Percentiles rank a stretch among this genome's conserved stretches.
Conservation (phyloP, 208 protist genomes). For the Wallacemonas sp. region DNA sequence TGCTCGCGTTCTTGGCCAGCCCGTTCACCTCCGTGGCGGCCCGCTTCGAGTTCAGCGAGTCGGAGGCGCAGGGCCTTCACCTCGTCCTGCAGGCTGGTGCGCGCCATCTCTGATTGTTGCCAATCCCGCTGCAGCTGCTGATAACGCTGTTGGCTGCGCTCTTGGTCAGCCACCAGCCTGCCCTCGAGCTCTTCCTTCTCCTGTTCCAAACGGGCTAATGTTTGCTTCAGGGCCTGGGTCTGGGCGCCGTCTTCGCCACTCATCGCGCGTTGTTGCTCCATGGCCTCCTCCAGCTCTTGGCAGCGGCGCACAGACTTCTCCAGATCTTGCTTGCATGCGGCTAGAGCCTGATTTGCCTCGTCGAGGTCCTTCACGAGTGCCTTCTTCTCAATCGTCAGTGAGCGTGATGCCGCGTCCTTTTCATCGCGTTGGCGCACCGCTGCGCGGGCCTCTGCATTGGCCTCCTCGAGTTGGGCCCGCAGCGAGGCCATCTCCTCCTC, state of each 20-base stretch:
- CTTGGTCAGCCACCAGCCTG: constrained; percentile 28
- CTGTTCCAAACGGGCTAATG: constrained; percentile 19
- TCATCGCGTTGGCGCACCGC: constrained; percentile 46
- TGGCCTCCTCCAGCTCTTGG: constrained; percentile 31
- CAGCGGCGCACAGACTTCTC: constrained; percentile 26
- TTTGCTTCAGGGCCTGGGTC: constrained; percentile 24
- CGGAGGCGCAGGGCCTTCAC: constrained; percentile 43
- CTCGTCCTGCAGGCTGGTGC: constrained; percentile 56
- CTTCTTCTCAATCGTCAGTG: constrained; percentile 21
- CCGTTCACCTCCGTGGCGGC: constrained; percentile 32
- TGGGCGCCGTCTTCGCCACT: constrained; percentile 27
- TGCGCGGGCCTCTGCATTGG: constrained; percentile 28
- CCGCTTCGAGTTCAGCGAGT: constrained; percentile 35
- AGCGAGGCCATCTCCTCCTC: constrained; percentile 45
- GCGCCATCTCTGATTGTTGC: constrained; percentile 40
- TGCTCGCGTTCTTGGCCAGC: constrained; percentile 50
- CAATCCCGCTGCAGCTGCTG: constrained; percentile 40
- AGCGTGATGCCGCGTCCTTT: constrained; percentile 29
- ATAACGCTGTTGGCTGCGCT: constrained; percentile 31
- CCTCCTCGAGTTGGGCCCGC: constrained; percentile 36
- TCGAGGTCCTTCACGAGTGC: constrained; percentile 32
- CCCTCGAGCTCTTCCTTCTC: constrained; percentile 33
- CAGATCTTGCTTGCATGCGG: constrained; percentile 25
- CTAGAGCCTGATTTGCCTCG: constrained; percentile 23
- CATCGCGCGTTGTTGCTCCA: constrained; percentile 26